Evolutionary conservation across 805 yeast species (phyloP).

Genomic region (Lipomyces kockii): DNA sequence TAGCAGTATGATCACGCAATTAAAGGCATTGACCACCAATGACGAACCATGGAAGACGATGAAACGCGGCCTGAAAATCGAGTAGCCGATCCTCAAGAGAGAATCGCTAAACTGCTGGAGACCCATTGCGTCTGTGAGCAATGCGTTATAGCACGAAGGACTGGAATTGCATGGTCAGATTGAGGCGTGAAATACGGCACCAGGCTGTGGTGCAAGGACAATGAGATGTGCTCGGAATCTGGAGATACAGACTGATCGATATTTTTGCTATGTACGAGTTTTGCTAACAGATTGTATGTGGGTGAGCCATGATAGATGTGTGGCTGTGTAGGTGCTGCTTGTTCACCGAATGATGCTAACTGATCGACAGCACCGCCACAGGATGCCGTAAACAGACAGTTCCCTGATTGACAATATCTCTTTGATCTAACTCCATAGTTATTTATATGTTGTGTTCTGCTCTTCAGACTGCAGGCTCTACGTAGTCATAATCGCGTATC

Average conservation of each 20-base stretch:
- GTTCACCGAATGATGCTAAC: background rate
- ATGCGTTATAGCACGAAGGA: background rate
- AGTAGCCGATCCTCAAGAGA: slow-evolving; percentile 9
- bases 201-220: background rate
- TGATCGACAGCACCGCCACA: background rate
- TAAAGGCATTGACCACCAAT: background rate
- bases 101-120: background rate
- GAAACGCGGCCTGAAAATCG: slow-evolving; percentile 32
- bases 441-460: too few relatives aligned
- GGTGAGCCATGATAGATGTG: too few relatives aligned
- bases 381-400: background rate
- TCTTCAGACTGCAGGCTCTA: too few relatives aligned
- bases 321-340: too few relatives aligned
- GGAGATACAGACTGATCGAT: background rate
- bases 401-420: too few relatives aligned
- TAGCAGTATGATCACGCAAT: slow-evolving; percentile 58
- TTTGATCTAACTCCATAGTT: too few relatives aligned
- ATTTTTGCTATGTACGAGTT: too few relatives aligned
- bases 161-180: background rate
- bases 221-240: background rate
- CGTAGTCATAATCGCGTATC: too few relatives aligned
- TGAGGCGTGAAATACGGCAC: background rate
- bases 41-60: slow-evolving; percentile 31
- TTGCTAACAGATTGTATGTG: too few relatives aligned
- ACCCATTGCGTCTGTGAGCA: background rate